Conservation (phyloP, 306 rosid genomes). For the Lupinus albus region DNA sequence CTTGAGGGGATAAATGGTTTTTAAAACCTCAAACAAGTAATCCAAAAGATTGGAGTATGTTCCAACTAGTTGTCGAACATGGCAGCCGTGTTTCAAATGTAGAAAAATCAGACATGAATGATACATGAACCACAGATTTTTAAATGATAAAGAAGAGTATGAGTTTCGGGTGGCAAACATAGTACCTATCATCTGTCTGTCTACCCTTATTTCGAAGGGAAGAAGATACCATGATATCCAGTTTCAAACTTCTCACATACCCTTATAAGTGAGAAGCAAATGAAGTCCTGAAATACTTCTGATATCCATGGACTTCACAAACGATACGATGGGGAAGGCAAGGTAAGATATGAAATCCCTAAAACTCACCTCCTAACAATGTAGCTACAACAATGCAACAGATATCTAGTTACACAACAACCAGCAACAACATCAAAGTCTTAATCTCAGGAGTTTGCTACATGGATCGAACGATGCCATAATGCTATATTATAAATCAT, state of each 20-base stretch:
- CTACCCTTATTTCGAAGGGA: neutral
- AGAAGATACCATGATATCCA: neutral
- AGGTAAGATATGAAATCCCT: no score
- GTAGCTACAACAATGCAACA: neutral
- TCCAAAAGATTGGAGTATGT: neutral
- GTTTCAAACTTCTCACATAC: neutral
- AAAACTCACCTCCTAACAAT: no score
- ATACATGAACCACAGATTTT: neutral
- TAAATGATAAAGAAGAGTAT: slow-evolving; percentile 1
- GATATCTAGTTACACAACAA: no score
- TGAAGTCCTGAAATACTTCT: neutral
- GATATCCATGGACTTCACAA: neutral
- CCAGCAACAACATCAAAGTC: no score
- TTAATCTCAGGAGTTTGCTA: no score
- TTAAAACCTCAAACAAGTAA: slow-evolving; percentile 5
- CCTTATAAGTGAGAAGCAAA: neutral
- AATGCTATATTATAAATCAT: no score
- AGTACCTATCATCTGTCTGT: slow-evolving; percentile 16
- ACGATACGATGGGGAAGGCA: neutral
- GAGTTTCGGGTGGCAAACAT: neutral
- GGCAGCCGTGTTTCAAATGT: no score
- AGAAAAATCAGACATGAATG: no score
- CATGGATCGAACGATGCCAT: no score
- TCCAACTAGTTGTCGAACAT: no score
- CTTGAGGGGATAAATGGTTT: no score